A percentile compares a stretch with the other conserved stretches of the same genome.
Evolutionary conservation across 2,329 filamentous ascomycete genomes (phyloP).

Genomic region (Phialemonium atrogriseum): DNA sequence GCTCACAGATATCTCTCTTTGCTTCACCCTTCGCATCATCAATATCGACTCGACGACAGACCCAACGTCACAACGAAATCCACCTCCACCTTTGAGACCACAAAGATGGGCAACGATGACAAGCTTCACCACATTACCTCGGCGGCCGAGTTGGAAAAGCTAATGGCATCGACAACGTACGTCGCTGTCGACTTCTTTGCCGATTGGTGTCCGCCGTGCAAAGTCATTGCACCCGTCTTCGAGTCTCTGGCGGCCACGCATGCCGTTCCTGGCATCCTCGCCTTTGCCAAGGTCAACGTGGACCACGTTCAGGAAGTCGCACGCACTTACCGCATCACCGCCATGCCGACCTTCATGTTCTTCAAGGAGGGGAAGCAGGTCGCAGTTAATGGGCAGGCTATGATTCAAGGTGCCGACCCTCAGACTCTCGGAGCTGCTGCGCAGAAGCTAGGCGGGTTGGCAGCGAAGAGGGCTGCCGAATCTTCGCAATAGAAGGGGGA

Average conservation of each 20-base stretch:
- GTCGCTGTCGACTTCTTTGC: slow-evolving; percentile 51
- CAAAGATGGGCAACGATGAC: neutral
- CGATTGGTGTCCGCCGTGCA: slow-evolving; percentile 54
- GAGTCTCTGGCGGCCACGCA: slow-evolving; percentile 34
- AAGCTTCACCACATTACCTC: slow-evolving; percentile 27
- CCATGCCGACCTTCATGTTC: slow-evolving; percentile 54
- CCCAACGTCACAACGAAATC: no score
- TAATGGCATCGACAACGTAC: slow-evolving; percentile 38
- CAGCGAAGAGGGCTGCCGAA: slow-evolving; percentile 25
- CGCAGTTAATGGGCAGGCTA: slow-evolving; percentile 26
- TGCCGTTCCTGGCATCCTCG: slow-evolving; percentile 30
- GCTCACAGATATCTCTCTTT: no score
- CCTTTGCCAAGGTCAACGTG: slow-evolving; percentile 53
- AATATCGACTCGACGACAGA: no score
- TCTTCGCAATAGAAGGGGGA: no score
- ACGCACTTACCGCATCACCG: slow-evolving; percentile 38
- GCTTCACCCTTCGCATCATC: no score
- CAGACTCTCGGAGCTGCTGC: slow-evolving; percentile 21
- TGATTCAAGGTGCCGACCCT: slow-evolving; percentile 28
- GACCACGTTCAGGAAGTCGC: slow-evolving; percentile 44
- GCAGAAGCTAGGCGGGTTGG: slow-evolving; percentile 26
- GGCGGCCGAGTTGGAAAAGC: slow-evolving; percentile 37
- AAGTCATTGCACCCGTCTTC: slow-evolving; percentile 49
- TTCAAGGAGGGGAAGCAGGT: slow-evolving; percentile 45
- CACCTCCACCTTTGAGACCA: no score